These are phyloP conservation scores for Penicillium sumatraense DNA, from an alignment of 2,329 filamentous ascomycete genomes.

Conservation along the genomic window DNA sequence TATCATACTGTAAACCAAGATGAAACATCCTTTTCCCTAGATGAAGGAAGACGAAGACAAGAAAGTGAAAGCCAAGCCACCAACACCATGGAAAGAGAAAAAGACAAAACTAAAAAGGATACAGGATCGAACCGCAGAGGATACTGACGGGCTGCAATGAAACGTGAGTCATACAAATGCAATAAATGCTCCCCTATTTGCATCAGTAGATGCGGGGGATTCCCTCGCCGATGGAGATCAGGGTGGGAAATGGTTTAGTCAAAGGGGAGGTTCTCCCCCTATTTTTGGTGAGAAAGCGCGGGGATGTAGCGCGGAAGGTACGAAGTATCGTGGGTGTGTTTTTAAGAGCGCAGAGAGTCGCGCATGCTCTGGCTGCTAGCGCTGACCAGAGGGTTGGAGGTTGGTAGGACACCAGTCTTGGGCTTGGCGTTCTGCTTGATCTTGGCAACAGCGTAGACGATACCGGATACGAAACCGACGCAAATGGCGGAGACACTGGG, in stretches of 20 bases:
- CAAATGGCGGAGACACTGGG: constrained; percentile 90
- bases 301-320: too few species aligned
- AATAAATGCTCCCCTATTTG: constrained; percentile 11
- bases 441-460: constrained; percentile 89
- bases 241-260: not conserved
- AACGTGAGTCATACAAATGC: constrained; percentile 36
- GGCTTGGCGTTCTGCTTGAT: constrained; percentile 73
- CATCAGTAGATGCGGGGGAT: not conserved
- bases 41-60: constrained; percentile 16
- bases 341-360: constrained; percentile 75
- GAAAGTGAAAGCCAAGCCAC: constrained; percentile 27
- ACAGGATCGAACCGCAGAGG: constrained; percentile 18
- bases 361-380: constrained; percentile 90
- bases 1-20: constrained; percentile 25
- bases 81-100: constrained; percentile 24
- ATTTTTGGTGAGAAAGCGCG: too few species aligned
- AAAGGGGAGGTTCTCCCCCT: too few species aligned
- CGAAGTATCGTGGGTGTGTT: not conserved
- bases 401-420: constrained; percentile 71
- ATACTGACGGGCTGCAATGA: constrained; percentile 28
- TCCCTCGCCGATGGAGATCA: not conserved
- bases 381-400: constrained; percentile 73
- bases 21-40: constrained; percentile 10
- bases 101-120: constrained; percentile 4
- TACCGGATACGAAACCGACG: constrained; percentile 87